Conservation (phyloP, 352 stramenopile species). For the Phytophthora agathidicida region DNA sequence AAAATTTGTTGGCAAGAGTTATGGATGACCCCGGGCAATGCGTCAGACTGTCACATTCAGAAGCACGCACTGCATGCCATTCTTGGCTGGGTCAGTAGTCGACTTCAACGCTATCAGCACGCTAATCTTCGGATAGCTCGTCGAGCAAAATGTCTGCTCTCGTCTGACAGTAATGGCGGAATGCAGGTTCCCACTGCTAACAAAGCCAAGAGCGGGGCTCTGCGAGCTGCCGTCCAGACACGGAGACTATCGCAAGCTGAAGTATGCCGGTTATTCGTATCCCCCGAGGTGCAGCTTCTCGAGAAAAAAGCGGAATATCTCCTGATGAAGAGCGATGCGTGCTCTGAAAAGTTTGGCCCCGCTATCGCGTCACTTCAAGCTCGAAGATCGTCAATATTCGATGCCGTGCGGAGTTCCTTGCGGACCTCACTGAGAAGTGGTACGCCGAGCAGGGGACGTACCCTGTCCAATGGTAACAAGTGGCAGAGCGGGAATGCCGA, state of each 20-base stretch:
- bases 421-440: neutral
- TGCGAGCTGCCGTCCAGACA: neutral
- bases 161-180: neutral
- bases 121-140: constrained; percentile 40
- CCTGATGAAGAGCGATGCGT: constrained; percentile 45
- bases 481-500: constrained; percentile 15
- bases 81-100: constrained; percentile 59
- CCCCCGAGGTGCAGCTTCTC: constrained; percentile 49
- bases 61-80: constrained; percentile 65
- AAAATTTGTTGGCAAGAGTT: constrained; percentile 68
- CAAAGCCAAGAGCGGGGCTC: neutral
- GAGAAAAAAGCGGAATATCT: constrained; percentile 58
- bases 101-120: constrained; percentile 52
- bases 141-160: constrained; percentile 35
- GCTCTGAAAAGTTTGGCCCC: constrained; percentile 34
- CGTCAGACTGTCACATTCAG: constrained; percentile 51
- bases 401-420: constrained; percentile 23
- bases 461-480: constrained; percentile 32
- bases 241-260: constrained; percentile 13
- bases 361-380: constrained; percentile 6
- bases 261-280: constrained; percentile 38
- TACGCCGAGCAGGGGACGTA: constrained; percentile 43
- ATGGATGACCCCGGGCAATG: constrained; percentile 41
- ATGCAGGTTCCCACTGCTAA: neutral
- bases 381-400: constrained; percentile 29